Conservation (phyloP, 495 filamentous ascomycete genomes). For the Stereocaulon alpinum region DNA sequence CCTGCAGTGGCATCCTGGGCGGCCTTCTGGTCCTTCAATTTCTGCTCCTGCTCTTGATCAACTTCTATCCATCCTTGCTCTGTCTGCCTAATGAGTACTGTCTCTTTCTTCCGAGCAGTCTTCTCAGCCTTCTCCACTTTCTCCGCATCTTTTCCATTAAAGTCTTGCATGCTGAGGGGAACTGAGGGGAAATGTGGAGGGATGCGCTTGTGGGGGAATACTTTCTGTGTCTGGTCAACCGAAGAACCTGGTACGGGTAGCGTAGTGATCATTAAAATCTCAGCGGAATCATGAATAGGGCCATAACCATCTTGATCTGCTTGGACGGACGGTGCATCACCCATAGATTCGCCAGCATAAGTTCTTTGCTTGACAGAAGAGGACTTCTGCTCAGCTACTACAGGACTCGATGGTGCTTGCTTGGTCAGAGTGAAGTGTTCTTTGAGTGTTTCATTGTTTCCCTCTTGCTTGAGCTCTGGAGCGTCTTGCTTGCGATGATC, state of each 20-base stretch:
- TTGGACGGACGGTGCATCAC: no score
- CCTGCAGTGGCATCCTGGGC: background rate
- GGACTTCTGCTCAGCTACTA: background rate
- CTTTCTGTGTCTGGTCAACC: background rate
- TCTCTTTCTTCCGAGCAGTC: conserved; percentile 6
- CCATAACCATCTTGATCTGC: background rate
- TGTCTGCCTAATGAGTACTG: conserved; percentile 1
- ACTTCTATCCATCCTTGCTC: conserved; percentile 8
- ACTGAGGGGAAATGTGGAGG: background rate
- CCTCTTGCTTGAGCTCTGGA: background rate
- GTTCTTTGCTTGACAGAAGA: background rate
- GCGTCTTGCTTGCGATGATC: background rate
- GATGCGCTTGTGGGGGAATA: conserved; percentile 11
- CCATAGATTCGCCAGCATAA: background rate
- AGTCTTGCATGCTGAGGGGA: conserved; percentile 4
- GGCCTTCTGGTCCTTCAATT: background rate
- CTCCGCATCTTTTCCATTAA: background rate
- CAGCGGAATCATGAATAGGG: background rate
- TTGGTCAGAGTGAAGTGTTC: background rate
- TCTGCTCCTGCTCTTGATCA: conserved; percentile 1
- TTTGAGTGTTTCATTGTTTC: background rate
- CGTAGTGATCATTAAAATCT: background rate
- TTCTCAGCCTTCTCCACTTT: background rate
- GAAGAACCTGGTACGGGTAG: background rate
- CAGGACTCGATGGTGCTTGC: background rate